Evolutionary conservation across 1,284 basidiomycete genomes (phyloP).

Genomic region (Leucoagaricus sp.): DNA sequence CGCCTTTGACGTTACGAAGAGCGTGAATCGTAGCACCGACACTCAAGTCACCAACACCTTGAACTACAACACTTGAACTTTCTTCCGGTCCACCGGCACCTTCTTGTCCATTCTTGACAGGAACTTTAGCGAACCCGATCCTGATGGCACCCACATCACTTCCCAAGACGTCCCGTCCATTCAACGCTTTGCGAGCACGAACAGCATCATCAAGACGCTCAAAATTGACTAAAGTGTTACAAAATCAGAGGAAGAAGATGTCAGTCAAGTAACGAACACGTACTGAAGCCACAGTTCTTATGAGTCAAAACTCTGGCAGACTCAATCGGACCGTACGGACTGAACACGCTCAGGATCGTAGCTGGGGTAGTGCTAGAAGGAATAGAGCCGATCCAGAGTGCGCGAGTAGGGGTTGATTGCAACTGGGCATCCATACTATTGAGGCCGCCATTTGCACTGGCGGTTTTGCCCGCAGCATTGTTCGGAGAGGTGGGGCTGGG

Average conservation of each 20-base stretch:
- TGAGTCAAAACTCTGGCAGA: slow-evolving; percentile 94
- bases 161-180: slow-evolving; percentile 93
- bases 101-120: slow-evolving; percentile 82
- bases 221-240: slow-evolving; percentile 76
- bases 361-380: slow-evolving; percentile 92
- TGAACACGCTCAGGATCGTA: slow-evolving; percentile 90
- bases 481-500: slow-evolving; percentile 68
- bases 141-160: slow-evolving; percentile 94
- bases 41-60: slow-evolving; percentile 79
- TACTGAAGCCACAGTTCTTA: slow-evolving; percentile 95
- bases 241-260: slow-evolving; percentile 18
- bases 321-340: slow-evolving; percentile 96
- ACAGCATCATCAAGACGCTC: slow-evolving; percentile 97
- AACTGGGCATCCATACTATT: slow-evolving; percentile 77
- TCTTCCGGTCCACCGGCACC: slow-evolving; percentile 62
- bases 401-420: slow-evolving; percentile 87
- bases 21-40: slow-evolving; percentile 85
- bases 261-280: slow-evolving; percentile 32
- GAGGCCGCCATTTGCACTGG: slow-evolving; percentile 49
- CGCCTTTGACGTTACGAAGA: slow-evolving; percentile 83
- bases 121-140: slow-evolving; percentile 96
- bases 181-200: slow-evolving; percentile 90
- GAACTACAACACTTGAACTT: slow-evolving; percentile 62
- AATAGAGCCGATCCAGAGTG: slow-evolving; percentile 95
- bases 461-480: slow-evolving; percentile 48